phyloP scores from a whole-genome alignment of 1,139 yeast genomes.

The Saccharomycopsis hybrid region DNA sequence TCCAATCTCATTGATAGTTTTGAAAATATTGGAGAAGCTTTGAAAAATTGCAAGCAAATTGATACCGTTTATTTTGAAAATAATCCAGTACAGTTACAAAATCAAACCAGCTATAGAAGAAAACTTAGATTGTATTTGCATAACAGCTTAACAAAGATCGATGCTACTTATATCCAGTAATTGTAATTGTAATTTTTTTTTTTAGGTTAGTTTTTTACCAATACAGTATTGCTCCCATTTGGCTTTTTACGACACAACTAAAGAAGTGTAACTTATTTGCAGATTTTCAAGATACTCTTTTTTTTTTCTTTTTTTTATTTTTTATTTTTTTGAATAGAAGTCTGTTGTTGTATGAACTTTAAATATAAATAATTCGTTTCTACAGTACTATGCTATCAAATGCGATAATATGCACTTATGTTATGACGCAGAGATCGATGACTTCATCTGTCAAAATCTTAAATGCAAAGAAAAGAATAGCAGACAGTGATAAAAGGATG shows the following conservation, averaged over 20 bases:
- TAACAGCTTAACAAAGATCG: slow-evolving; percentile 75
- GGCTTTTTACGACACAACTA: neutral
- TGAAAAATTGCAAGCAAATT: slow-evolving; percentile 55
- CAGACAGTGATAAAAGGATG: no score
- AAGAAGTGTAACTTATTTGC: neutral
- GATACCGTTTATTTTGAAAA: slow-evolving; percentile 94
- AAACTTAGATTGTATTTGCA: slow-evolving; percentile 71
- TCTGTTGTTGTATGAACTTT: no score
- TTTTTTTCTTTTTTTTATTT: no score
- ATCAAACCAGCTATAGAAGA: slow-evolving; percentile 78
- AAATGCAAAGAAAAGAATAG: no score
- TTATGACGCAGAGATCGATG: no score
- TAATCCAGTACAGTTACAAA: slow-evolving; percentile 61
- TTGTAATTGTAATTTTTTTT: slow-evolving; percentile 20
- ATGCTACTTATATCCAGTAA: slow-evolving; percentile 59
- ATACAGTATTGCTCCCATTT: no score
- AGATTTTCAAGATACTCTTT: no score
- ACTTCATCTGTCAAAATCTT: no score
- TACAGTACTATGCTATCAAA: no score
- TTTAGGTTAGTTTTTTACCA: neutral
- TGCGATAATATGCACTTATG: no score
- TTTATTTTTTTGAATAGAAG: no score
- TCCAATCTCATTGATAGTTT: slow-evolving; percentile 64
- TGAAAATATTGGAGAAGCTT: slow-evolving; percentile 59
- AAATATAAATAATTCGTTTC: no score